Evolutionary conservation across 805 yeast species (phyloP).

Genomic region (Scheffersomyces spartinae): DNA sequence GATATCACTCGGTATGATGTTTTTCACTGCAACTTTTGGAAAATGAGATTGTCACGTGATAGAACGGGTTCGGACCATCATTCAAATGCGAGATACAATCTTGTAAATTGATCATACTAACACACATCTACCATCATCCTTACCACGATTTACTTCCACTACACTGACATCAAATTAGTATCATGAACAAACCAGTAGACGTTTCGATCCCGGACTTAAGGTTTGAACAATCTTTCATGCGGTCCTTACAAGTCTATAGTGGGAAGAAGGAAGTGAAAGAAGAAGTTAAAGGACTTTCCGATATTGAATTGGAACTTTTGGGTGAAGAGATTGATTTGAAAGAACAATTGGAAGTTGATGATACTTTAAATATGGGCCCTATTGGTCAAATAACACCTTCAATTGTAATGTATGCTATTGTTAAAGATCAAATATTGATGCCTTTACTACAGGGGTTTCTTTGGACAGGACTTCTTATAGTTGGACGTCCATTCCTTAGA

Average conservation of each 20-base stretch:
- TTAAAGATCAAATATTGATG: conserved; percentile 40
- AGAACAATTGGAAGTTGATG: not conserved
- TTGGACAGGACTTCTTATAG: conserved; percentile 30
- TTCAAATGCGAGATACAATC: not conserved
- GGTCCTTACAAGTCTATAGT: conserved; percentile 19
- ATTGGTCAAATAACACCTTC: conserved; percentile 30
- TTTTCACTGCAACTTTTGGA: too few species aligned
- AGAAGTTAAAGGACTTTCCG: not conserved
- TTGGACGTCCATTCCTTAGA: too few species aligned
- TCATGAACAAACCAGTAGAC: not conserved
- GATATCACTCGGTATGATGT: too few species aligned
- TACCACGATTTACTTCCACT: conserved; percentile 1
- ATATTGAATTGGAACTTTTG: not conserved
- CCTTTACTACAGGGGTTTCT: conserved; percentile 43
- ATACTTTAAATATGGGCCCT: conserved; percentile 9
- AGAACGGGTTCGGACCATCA: not conserved
- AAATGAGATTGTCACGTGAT: not conserved
- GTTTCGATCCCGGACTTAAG: conserved; percentile 46
- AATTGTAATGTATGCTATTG: conserved; percentile 34
- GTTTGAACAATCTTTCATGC: conserved; percentile 49
- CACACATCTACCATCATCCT: not conserved
- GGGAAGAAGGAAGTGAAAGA: conserved; percentile 6
- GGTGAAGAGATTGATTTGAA: not conserved
- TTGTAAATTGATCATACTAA: conserved; percentile 1
- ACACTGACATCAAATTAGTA: conserved; percentile 1